A percentile compares a stretch with the other conserved stretches of the same genome.
Evolutionary conservation across 306 rosid species (phyloP).

Genomic region (apple (Malus domestica)): ASM211411v1 NC_041792.1:20150407-20150906

Average conservation of each 20-base stretch:
- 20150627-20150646: constrained; percentile 65
- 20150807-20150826: constrained; percentile 82
- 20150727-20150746: constrained; percentile 69
- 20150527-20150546: constrained; percentile 27
- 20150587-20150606: constrained; percentile 40
- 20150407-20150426: neutral
- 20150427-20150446: neutral
- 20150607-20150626: constrained; percentile 60
- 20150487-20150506: constrained; percentile 28
- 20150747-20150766: constrained; percentile 76
- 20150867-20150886: constrained; percentile 60
- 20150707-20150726: constrained; percentile 93
- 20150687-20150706: constrained; percentile 86
- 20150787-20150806: constrained; percentile 73
- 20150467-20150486: constrained; percentile 51
- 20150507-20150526: constrained; percentile 25
- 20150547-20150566: constrained; percentile 29
- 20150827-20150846: constrained; percentile 53
- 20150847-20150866: constrained; percentile 36
- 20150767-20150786: constrained; percentile 81
- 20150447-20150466: neutral
- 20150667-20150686: constrained; percentile 71
- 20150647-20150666: constrained; percentile 69
- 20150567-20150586: constrained; percentile 34
- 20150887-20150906: constrained; percentile 61